These are phyloP conservation scores for Trametes villosa DNA, from an alignment of 768 basidiomycete genomes.

Conservation along the genomic window DNA sequence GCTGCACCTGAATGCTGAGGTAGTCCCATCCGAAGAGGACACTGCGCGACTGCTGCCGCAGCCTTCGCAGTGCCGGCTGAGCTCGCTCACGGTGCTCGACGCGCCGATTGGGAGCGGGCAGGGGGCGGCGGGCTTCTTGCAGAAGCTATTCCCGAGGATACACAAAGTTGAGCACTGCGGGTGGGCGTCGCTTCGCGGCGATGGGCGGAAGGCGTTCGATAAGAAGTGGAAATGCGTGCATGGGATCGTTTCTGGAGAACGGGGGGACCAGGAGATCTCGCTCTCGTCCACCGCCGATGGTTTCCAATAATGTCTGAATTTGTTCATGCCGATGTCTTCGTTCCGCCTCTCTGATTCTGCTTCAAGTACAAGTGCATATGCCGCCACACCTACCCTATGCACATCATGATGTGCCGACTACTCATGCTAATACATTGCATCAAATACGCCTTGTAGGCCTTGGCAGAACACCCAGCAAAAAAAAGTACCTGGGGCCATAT, in stretches of 20 bases:
- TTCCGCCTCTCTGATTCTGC: too few species aligned
- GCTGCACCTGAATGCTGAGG: conserved; percentile 2
- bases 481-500: background rate
- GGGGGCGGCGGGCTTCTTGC: background rate
- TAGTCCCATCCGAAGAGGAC: background rate
- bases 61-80: background rate
- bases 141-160: background rate
- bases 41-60: background rate
- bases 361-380: too few species aligned
- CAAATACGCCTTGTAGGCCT: background rate
- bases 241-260: background rate
- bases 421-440: too few species aligned
- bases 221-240: background rate
- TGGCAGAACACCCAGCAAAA: background rate
- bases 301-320: too few species aligned
- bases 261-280: too few species aligned
- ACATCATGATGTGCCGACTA: too few species aligned
- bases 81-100: background rate
- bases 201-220: background rate
- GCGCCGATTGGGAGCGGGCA: conserved; percentile 3
- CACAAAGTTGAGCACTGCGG: background rate
- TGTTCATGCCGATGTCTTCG: too few species aligned
- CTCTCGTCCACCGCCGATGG: too few species aligned
- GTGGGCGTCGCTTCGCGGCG: background rate
- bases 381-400: too few species aligned